A percentile compares a stretch with the other conserved stretches of the same genome.
phyloP scores from a whole-genome alignment of 164 flowering plant genomes.

The Tetrastigma voinierianum region DNA sequence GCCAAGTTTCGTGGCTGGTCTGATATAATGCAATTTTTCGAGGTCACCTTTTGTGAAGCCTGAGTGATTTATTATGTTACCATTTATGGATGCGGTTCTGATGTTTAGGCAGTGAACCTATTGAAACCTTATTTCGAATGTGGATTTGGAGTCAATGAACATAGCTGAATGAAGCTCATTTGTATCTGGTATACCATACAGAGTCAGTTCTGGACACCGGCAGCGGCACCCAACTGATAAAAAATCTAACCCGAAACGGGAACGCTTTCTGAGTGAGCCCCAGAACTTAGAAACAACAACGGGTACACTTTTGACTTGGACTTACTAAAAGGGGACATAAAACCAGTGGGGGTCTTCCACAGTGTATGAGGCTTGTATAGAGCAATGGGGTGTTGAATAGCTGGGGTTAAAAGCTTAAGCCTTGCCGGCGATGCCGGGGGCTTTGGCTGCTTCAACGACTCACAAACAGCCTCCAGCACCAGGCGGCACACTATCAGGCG shows the following conservation, averaged over 20 bases:
- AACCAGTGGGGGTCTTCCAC: slow-evolving; percentile 80
- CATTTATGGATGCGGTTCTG: too few relatives aligned
- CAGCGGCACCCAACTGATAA: not conserved
- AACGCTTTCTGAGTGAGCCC: not conserved
- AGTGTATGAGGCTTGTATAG: slow-evolving; percentile 66
- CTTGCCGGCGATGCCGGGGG: slow-evolving; percentile 72
- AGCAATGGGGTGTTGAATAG: slow-evolving; percentile 74
- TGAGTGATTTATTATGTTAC: too few relatives aligned
- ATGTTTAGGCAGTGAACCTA: too few relatives aligned
- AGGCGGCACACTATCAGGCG: slow-evolving; percentile 74
- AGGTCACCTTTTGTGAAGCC: too few relatives aligned
- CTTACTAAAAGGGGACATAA: slow-evolving; percentile 47
- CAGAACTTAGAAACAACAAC: not conserved
- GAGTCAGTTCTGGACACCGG: too few relatives aligned
- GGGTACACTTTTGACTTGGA: not conserved
- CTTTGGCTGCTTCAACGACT: slow-evolving; percentile 92
- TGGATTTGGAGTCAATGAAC: too few relatives aligned
- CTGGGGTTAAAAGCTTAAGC: slow-evolving; percentile 77
- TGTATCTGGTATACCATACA: too few relatives aligned
- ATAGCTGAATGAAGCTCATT: too few relatives aligned
- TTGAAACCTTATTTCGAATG: too few relatives aligned
- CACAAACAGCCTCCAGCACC: slow-evolving; percentile 67
- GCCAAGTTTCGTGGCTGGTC: too few relatives aligned
- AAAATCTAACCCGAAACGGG: not conserved
- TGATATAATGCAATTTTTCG: too few relatives aligned